A percentile compares a stretch with the other conserved stretches of the same genome.
Conservation (phyloP, 2,329 filamentous ascomycete species). For the Atkinsonella texensis region DNA sequence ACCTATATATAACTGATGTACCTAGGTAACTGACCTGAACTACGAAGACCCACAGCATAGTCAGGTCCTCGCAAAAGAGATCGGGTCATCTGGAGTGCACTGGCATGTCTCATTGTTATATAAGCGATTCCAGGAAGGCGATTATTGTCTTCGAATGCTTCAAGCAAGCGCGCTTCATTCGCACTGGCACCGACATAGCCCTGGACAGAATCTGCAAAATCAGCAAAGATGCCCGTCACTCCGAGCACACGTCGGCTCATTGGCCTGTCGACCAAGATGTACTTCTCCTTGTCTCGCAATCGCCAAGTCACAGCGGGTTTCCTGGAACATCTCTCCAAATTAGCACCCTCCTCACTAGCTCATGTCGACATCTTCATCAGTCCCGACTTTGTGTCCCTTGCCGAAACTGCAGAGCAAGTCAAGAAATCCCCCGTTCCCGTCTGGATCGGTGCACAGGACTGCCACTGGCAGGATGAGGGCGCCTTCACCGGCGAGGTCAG, state of each 20-base stretch:
- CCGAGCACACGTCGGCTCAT: slow-evolving; percentile 44
- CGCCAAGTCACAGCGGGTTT: slow-evolving; percentile 40
- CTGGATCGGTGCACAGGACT: slow-evolving; percentile 65
- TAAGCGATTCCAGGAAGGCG: too few relatives aligned
- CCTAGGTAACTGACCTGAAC: neutral
- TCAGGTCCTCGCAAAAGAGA: too few relatives aligned
- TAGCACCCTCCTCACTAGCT: slow-evolving; percentile 28
- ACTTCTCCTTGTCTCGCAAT: slow-evolving; percentile 59
- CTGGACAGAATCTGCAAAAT: neutral
- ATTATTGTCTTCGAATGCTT: too few relatives aligned
- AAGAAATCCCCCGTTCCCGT: slow-evolving; percentile 22
- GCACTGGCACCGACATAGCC: too few relatives aligned
- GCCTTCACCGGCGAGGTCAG: slow-evolving; percentile 72
- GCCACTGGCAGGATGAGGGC: slow-evolving; percentile 56
- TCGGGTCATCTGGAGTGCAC: too few relatives aligned
- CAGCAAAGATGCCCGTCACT: neutral
- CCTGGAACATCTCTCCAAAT: slow-evolving; percentile 31
- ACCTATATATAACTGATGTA: too few relatives aligned
- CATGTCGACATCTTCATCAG: slow-evolving; percentile 63
- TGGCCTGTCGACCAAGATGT: slow-evolving; percentile 69
- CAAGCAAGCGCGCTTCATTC: too few relatives aligned
- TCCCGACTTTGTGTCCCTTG: slow-evolving; percentile 62
- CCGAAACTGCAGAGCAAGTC: slow-evolving; percentile 37
- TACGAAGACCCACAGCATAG: too few relatives aligned
- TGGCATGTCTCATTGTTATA: too few relatives aligned